A percentile compares a stretch with the other conserved stretches of the same genome.
Evolutionary conservation across 371 early-diverging fungal genomes (phyloP).

Genomic region (Umbelopsis sp.): DNA sequence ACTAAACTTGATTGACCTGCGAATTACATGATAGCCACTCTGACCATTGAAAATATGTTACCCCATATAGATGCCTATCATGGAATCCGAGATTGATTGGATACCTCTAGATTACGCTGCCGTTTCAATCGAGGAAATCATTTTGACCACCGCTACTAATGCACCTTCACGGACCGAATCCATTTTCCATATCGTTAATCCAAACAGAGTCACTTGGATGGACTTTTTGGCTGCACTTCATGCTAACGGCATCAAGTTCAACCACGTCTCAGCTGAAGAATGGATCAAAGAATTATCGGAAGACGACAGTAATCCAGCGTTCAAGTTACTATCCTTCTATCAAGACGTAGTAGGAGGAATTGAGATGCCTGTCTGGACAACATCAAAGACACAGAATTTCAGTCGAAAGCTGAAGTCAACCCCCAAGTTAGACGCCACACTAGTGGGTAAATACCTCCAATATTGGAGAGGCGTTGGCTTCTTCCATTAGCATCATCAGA

Average conservation of each 20-base stretch:
- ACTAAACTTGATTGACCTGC: not conserved
- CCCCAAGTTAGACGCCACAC: not conserved
- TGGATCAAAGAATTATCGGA: slow-evolving; percentile 37
- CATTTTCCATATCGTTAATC: slow-evolving; percentile 46
- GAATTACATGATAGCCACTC: not conserved
- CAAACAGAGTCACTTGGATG: slow-evolving; percentile 27
- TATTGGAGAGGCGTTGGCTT: not conserved
- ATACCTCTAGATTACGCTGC: slow-evolving; percentile 42
- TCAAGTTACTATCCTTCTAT: slow-evolving; percentile 35
- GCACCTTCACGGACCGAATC: slow-evolving; percentile 16
- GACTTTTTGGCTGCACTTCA: slow-evolving; percentile 30
- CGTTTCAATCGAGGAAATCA: slow-evolving; percentile 33
- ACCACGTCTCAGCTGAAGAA: slow-evolving; percentile 26
- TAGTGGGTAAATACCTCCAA: not conserved
- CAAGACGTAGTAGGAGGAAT: slow-evolving; percentile 18
- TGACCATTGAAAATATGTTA: not conserved
- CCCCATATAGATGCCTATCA: slow-evolving; percentile 30
- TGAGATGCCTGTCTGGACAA: slow-evolving; percentile 34
- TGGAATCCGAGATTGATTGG: slow-evolving; percentile 39
- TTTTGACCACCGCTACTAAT: slow-evolving; percentile 26
- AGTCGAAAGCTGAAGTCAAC: not conserved
- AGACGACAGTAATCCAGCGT: slow-evolving; percentile 40
- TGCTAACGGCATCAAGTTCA: slow-evolving; percentile 33
- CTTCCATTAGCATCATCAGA: no score
- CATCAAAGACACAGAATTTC: slow-evolving; percentile 20